These are phyloP conservation scores for Mercurialis annua DNA, from an alignment of 345 rosid species.

Conservation along the genomic window DNA sequence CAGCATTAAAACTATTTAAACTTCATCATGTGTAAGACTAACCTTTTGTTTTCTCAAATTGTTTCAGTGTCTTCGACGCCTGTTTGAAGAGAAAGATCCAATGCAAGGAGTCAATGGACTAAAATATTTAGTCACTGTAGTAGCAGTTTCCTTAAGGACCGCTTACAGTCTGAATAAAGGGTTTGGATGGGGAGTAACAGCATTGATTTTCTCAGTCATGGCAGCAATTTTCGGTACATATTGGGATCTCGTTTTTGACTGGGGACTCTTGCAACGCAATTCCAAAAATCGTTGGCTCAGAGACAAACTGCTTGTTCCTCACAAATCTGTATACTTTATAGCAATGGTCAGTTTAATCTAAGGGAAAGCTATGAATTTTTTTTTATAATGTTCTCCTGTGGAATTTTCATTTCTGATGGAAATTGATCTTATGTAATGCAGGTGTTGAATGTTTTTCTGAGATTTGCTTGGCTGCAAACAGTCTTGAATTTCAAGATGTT, in stretches of 20 bases:
- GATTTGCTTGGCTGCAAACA: constrained; percentile 68
- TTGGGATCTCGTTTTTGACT: constrained; percentile 66
- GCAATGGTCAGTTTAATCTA: constrained; percentile 47
- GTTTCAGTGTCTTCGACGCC: constrained; percentile 55
- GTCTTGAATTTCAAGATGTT: constrained; percentile 33
- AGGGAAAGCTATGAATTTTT: no score
- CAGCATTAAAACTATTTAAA: neutral
- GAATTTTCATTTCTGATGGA: neutral
- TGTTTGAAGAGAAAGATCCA: constrained; percentile 53
- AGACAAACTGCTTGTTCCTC: constrained; percentile 59
- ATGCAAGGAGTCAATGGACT: constrained; percentile 54
- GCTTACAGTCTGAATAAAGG: constrained; percentile 40
- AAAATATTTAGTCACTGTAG: constrained; percentile 52
- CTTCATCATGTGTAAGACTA: neutral
- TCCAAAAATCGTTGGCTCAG: constrained; percentile 59
- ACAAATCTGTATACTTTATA: constrained; percentile 42
- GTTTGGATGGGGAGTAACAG: constrained; percentile 34
- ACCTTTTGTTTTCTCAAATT: neutral
- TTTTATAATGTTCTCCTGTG: no score
- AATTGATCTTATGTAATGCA: constrained; percentile 18
- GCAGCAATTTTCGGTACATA: constrained; percentile 54
- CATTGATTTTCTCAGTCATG: constrained; percentile 43
- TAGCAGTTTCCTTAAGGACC: constrained; percentile 56
- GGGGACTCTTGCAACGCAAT: constrained; percentile 59
- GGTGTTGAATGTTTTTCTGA: constrained; percentile 50